Conservation (phyloP, 139 green algal species). For the Chlamydomonas sphaeroides region DNA sequence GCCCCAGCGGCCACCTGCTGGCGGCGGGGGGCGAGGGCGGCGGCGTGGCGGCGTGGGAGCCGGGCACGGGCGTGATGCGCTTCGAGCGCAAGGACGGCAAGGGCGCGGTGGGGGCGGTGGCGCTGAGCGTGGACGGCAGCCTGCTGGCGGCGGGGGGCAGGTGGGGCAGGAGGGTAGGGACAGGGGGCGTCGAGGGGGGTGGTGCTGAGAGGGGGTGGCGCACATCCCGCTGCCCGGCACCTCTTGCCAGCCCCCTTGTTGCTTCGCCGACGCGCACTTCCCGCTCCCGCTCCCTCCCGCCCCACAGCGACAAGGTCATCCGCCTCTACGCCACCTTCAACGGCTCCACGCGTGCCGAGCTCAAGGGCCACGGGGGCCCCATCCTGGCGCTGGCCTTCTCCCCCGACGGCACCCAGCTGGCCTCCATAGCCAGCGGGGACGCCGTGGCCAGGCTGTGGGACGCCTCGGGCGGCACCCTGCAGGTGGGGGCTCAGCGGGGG, state of each 20-base stretch:
- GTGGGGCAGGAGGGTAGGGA: neutral
- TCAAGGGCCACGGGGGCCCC: conserved; percentile 24
- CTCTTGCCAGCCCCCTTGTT: too few species aligned
- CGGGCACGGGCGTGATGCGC: conserved; percentile 1
- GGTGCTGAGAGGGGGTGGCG: neutral
- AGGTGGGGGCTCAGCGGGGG: neutral
- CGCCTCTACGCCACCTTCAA: conserved; percentile 12
- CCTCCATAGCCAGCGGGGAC: conserved; percentile 6
- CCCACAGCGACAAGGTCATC: conserved; percentile 5
- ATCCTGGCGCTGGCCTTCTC: conserved; percentile 4
- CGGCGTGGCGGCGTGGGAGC: conserved; percentile 1
- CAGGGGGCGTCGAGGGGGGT: neutral
- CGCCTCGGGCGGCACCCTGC: neutral
- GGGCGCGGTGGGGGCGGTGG: conserved; percentile 1
- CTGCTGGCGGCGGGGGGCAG: conserved; percentile 19
- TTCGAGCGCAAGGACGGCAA: neutral
- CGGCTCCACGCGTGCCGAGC: neutral
- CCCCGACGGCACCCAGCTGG: conserved; percentile 3
- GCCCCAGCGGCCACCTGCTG: conserved; percentile 20
- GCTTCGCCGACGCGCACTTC: too few species aligned
- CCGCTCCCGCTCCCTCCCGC: too few species aligned
- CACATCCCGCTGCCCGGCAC: too few species aligned
- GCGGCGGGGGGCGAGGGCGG: conserved; percentile 23
- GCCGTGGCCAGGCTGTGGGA: conserved; percentile 26
- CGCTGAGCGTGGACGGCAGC: neutral